Conservation (phyloP, 1,284 basidiomycete genomes). For the Ceratobasidium sp. region DNA sequence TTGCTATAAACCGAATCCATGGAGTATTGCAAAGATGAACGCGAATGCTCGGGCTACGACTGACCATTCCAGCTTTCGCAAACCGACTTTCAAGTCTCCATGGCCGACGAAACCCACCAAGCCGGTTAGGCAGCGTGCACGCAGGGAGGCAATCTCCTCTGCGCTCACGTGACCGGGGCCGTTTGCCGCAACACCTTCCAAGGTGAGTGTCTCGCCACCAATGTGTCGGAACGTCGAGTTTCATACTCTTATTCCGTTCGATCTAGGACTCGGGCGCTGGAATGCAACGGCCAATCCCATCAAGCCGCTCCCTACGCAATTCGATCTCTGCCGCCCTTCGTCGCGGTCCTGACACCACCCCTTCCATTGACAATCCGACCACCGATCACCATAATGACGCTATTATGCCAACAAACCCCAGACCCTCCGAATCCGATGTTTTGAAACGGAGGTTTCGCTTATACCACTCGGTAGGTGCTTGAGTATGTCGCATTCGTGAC, state of each 20-base stretch:
- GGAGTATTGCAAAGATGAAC: constrained; percentile 41
- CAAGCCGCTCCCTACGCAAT: not conserved
- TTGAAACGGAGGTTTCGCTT: too few relatives aligned
- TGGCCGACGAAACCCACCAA: too few relatives aligned
- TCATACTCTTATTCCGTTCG: too few relatives aligned
- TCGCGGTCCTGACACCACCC: not conserved
- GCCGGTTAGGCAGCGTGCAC: too few relatives aligned
- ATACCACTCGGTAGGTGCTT: too few relatives aligned
- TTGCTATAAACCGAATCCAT: constrained; percentile 37
- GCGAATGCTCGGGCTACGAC: constrained; percentile 12
- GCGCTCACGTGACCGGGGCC: not conserved
- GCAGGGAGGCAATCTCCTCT: too few relatives aligned
- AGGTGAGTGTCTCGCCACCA: not conserved
- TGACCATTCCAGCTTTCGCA: not conserved
- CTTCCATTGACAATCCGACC: not conserved
- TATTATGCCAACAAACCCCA: not conserved
- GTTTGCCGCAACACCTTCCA: too few relatives aligned
- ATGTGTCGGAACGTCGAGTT: too few relatives aligned
- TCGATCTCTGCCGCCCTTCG: constrained; percentile 32
- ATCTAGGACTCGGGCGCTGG: not conserved
- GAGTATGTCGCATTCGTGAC: too few relatives aligned
- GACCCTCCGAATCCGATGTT: not conserved
- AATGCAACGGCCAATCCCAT: not conserved
- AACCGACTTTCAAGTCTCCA: not conserved
- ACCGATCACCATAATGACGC: too few relatives aligned